Evolutionary conservation across 2,329 filamentous ascomycete genomes (phyloP), one percentile per base, ranked within the genome.

Genomic region (Elsinoe ampelina): DNA sequence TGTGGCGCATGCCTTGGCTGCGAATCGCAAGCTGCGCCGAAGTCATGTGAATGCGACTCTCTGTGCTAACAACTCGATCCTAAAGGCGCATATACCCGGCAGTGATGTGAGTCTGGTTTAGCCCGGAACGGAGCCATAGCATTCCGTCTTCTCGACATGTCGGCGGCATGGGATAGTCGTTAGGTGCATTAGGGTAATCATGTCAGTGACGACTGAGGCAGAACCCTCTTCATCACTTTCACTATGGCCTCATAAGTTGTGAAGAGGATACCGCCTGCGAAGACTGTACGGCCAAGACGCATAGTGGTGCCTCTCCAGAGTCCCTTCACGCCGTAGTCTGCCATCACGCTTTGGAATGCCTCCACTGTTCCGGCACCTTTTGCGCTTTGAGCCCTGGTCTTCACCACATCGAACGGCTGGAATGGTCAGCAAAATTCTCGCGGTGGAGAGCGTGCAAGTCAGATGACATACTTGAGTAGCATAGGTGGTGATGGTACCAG

Each of bases 241-340:
- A 76, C 75, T 12, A 79, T 75, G 58, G 79, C 76, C 64, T 85
- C 82, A 63, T 84, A 84, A 2, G 79, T 77, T 1, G 80, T 82
- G 60, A 85, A 84, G 1, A 85, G 68, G 58, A 85, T 84, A 0
- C 83, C 83, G n/a, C 83, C 84, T 61, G 80, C 82, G 43, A 86
- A 75, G 0, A 86, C 75, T 2, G 83, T 77, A 59, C 84, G 68
- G 0, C 83, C 82, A 20, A 87, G 64, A 57, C 84, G 74, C 84
- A 87, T 86, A 0, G 81, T 80, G 34, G 82, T 86, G 0, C 84
- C 84, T 58, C 78, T 80, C 83, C 83, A 87, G 59, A 86, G 81
- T 0, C 79, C 83, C 38, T 71, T 74, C 1, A 85, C 61, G 0
- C 83, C 84, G 60, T 79, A 77, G 61, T 85, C 81, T 0, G 70